Conservation (phyloP, 2,329 filamentous ascomycete genomes). For the Colletotrichum tofieldiae region DNA sequence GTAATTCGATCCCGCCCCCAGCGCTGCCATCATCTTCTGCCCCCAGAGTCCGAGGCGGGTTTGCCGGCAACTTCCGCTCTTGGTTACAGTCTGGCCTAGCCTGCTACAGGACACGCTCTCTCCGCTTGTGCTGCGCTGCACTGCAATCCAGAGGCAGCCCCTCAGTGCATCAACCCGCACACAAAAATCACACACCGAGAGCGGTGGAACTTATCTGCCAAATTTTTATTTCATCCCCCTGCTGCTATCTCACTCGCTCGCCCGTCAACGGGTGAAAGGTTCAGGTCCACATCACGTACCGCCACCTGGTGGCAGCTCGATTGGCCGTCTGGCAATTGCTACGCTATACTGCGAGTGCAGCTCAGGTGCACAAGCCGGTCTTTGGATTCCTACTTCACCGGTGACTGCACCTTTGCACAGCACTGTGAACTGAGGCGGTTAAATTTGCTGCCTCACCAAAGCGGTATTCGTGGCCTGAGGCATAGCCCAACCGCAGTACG, state of each 20-base stretch:
- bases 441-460: not conserved
- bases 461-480: not conserved
- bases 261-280: not conserved
- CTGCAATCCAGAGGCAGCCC: slow-evolving; percentile 6
- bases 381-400: not conserved
- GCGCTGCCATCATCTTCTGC: slow-evolving; percentile 29
- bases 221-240: not conserved
- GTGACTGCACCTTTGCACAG: not conserved
- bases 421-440: not conserved
- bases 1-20: slow-evolving; percentile 29
- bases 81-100: slow-evolving; percentile 12
- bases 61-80: slow-evolving; percentile 40
- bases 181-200: slow-evolving; percentile 10
- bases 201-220: slow-evolving; percentile 24
- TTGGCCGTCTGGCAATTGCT: not conserved
- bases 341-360: too few relatives aligned
- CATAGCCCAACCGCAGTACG: not conserved
- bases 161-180: not conserved
- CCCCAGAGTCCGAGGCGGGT: slow-evolving; percentile 32
- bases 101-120: not conserved
- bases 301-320: not conserved
- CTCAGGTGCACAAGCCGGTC: not conserved
- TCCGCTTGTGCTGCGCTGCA: not conserved
- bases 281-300: not conserved
- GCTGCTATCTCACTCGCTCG: not conserved